Evolutionary conservation across 2,329 filamentous ascomycete species (phyloP).

Genomic region (Ceratocystis alfenasii): DNA sequence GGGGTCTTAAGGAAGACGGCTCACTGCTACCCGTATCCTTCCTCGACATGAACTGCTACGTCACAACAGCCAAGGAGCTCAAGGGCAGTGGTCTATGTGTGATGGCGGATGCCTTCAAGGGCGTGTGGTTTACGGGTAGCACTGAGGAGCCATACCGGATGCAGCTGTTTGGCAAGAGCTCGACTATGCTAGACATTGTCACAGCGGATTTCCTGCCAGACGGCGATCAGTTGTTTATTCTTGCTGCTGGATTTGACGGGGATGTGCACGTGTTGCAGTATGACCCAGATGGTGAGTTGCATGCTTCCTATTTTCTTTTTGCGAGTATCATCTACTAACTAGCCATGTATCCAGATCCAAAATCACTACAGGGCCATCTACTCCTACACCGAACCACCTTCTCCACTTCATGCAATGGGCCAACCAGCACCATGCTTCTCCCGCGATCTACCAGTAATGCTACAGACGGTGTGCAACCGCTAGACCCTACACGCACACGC

Average conservation of each 20-base stretch:
- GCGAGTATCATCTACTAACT: constrained; percentile 7
- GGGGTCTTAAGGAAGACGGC: constrained; percentile 89
- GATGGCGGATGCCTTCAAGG: constrained; percentile 82
- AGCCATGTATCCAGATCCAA: constrained; percentile 53
- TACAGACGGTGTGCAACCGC: constrained; percentile 22
- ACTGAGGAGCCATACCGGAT: constrained; percentile 95
- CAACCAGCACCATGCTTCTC: constrained; percentile 63
- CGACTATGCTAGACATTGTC: constrained; percentile 63
- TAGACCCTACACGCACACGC: constrained; percentile 27
- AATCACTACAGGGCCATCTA: constrained; percentile 78
- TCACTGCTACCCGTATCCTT: constrained; percentile 88
- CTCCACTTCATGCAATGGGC: constrained; percentile 66
- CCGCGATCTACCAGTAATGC: constrained; percentile 40
- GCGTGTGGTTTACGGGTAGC: constrained; percentile 91
- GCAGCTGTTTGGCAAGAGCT: constrained; percentile 80
- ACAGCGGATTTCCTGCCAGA: constrained; percentile 81
- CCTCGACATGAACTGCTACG: constrained; percentile 93
- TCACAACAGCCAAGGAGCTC: constrained; percentile 73
- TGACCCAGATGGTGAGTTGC: constrained; percentile 72
- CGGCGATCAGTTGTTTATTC: constrained; percentile 67
- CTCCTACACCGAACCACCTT: constrained; percentile 82
- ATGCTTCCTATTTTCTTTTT: constrained; percentile 1
- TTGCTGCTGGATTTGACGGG: constrained; percentile 72
- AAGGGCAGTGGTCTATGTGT: constrained; percentile 73
- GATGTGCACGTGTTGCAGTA: constrained; percentile 86